Evolutionary conservation across 2,329 filamentous ascomycete species (phyloP).

Genomic region (Phialophora expanda): DNA sequence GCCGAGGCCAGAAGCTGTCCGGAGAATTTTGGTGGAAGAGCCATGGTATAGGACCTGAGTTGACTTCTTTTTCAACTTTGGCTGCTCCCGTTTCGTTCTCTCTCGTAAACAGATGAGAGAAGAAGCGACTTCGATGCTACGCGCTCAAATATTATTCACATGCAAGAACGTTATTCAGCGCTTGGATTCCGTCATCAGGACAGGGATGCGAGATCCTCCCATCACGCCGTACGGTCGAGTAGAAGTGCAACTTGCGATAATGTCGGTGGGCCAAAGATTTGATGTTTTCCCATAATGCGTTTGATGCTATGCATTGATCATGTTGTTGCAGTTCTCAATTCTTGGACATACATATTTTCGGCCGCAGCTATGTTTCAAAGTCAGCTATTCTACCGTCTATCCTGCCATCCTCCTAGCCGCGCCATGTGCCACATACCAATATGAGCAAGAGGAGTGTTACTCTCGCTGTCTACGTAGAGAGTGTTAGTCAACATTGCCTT

Average conservation of each 20-base stretch:
- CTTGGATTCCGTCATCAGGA: slow-evolving; percentile 22
- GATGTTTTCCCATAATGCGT: too few species aligned
- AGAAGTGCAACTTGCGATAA: not conserved
- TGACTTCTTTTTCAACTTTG: not conserved
- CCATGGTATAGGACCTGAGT: slow-evolving; percentile 50
- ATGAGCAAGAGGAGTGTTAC: not conserved
- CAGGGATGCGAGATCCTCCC: slow-evolving; percentile 2
- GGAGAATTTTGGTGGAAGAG: slow-evolving; percentile 64
- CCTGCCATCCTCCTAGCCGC: not conserved
- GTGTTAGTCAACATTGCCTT: too few species aligned
- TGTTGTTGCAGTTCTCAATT: too few species aligned
- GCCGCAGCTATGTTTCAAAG: too few species aligned
- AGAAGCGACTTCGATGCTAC: not conserved
- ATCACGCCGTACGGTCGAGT: not conserved
- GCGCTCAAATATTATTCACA: slow-evolving; percentile 1
- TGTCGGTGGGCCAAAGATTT: not conserved
- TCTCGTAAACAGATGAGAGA: not conserved
- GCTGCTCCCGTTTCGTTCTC: not conserved
- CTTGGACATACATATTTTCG: too few species aligned
- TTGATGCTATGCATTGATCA: too few species aligned
- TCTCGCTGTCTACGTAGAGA: not conserved
- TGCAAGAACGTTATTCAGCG: slow-evolving; percentile 20
- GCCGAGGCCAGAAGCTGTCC: slow-evolving; percentile 55
- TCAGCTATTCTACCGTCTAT: not conserved
- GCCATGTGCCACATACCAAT: not conserved